phyloP scores from a whole-genome alignment of 768 basidiomycete genomes.

The Suillus fuscotomentosus region DNA sequence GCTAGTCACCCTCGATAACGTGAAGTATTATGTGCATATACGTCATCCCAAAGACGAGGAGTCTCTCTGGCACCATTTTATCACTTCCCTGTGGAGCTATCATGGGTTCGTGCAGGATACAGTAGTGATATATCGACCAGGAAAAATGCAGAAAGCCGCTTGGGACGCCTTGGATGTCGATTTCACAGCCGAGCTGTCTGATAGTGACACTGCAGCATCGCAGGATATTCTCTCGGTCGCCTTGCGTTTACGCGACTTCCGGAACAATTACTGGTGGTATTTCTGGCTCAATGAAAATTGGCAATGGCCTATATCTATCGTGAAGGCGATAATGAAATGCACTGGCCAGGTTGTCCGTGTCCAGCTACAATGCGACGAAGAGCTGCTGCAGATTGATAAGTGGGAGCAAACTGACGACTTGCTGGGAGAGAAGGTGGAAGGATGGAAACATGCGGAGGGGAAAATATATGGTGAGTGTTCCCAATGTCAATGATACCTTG shows the following conservation, averaged over 20 bases:
- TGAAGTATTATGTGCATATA: neutral
- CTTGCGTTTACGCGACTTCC: neutral
- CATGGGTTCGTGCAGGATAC: neutral
- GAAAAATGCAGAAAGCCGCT: neutral
- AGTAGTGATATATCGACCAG: neutral
- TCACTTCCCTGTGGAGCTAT: neutral
- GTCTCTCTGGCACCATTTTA: neutral
- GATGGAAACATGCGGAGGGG: neutral
- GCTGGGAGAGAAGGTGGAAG: neutral
- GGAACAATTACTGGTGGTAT: neutral
- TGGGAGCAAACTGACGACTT: neutral
- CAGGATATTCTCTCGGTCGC: neutral
- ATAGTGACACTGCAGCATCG: neutral
- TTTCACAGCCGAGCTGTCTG: neutral
- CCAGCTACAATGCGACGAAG: neutral
- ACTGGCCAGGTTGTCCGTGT: neutral
- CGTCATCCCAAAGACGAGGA: neutral
- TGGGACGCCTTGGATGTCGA: neutral
- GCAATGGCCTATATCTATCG: constrained; percentile 1
- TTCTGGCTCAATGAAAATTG: constrained; percentile 2
- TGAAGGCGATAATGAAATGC: neutral
- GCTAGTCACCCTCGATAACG: neutral
- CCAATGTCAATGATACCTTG: neutral
- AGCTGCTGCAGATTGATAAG: neutral
- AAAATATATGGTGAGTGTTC: neutral